Conservation (phyloP, 2,329 filamentous ascomycete genomes). For the Colletotrichum gigasporum region DNA sequence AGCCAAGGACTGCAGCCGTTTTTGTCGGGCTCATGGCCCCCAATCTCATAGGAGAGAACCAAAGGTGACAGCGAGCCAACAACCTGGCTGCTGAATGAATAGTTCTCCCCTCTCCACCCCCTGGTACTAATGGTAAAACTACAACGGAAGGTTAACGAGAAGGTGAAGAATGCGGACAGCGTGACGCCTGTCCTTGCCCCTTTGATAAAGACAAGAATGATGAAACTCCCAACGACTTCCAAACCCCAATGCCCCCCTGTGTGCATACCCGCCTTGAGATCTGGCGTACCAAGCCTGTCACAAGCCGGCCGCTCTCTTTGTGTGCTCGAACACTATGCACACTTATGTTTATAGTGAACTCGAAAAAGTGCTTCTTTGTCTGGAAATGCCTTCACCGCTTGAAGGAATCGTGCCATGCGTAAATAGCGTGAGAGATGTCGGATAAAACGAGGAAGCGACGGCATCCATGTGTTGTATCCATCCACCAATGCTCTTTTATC, state of each 20-base stretch:
- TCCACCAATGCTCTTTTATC: conserved; percentile 16
- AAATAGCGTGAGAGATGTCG: conserved; percentile 6
- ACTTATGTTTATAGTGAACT: conserved; percentile 1
- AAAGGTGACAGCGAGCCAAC: neutral
- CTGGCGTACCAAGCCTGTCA: neutral
- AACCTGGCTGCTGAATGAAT: neutral
- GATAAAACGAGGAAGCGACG: neutral
- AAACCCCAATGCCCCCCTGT: conserved; percentile 1
- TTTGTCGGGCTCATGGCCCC: neutral
- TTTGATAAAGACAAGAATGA: conserved; percentile 9
- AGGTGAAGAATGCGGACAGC: conserved; percentile 4
- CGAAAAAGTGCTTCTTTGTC: neutral
- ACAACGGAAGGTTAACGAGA: conserved; percentile 25
- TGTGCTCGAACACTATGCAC: conserved; percentile 4
- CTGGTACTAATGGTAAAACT: conserved; percentile 13
- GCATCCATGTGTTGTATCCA: conserved; percentile 3
- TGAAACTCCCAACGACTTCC: conserved; percentile 22
- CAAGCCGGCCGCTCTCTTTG: neutral
- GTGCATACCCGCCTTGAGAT: conserved; percentile 10
- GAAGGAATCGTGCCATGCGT: conserved; percentile 3
- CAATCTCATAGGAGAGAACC: neutral
- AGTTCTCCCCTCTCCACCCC: neutral
- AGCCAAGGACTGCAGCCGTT: too few species aligned
- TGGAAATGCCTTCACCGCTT: conserved; percentile 3
- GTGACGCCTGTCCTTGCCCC: neutral